phyloP scores from a whole-genome alignment of 1,284 basidiomycete species.

The Volvariella volvacea region DNA sequence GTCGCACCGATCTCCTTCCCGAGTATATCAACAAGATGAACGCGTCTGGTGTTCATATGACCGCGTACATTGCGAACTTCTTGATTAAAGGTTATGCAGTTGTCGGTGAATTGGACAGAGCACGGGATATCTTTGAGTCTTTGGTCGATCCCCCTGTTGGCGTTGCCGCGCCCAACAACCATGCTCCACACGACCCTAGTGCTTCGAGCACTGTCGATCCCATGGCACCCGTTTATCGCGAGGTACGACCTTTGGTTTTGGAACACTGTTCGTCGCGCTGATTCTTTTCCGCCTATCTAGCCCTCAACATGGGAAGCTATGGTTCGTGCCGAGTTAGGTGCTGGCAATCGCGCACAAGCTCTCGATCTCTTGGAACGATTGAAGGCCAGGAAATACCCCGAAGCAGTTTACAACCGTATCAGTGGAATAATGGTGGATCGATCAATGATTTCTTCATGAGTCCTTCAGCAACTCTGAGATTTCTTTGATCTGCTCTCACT shows the following conservation, averaged over 20 bases:
- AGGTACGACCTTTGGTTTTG: conserved; percentile 52
- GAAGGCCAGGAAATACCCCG: conserved; percentile 70
- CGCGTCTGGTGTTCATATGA: conserved; percentile 71
- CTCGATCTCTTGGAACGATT: conserved; percentile 70
- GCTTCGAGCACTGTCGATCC: conserved; percentile 23
- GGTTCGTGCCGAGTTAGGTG: conserved; percentile 86
- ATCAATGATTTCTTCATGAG: conserved; percentile 19
- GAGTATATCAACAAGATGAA: conserved; percentile 63
- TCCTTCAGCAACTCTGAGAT: neutral
- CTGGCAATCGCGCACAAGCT: conserved; percentile 70
- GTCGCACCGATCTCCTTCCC: conserved; percentile 76
- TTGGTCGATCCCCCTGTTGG: conserved; percentile 84
- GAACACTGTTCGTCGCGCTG: conserved; percentile 3
- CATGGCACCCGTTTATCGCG: conserved; percentile 75
- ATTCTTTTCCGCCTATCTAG: conserved; percentile 26
- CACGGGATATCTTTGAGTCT: conserved; percentile 79
- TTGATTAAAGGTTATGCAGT: conserved; percentile 87
- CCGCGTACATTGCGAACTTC: conserved; percentile 93
- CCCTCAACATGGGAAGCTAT: conserved; percentile 91
- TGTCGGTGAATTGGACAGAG: conserved; percentile 61
- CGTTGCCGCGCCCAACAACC: conserved; percentile 86
- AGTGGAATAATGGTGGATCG: conserved; percentile 59
- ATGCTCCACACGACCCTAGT: conserved; percentile 56
- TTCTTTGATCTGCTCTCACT: neutral
- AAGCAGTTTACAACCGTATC: conserved; percentile 62